Evolutionary conservation across 108 stramenopile species (phyloP).

Genomic region (Nitzschia sp.): DNA sequence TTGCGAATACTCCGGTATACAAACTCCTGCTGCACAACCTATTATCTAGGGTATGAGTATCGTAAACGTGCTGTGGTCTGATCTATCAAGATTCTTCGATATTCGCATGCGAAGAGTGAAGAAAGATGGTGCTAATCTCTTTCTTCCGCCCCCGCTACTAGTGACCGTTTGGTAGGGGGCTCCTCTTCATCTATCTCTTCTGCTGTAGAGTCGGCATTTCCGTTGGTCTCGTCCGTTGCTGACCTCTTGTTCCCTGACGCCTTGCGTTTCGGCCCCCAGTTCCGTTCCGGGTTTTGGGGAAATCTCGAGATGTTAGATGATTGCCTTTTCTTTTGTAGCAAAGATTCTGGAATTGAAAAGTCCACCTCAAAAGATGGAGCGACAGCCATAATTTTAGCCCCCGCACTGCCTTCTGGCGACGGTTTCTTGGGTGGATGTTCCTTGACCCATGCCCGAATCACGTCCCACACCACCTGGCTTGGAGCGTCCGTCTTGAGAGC

Average conservation of each 20-base stretch:
- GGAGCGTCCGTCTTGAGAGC: conserved; percentile 97
- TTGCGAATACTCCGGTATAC: too few relatives aligned
- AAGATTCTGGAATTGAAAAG: conserved; percentile 46
- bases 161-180: too few relatives aligned
- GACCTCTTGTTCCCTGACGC: conserved; percentile 49
- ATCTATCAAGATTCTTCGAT: too few relatives aligned
- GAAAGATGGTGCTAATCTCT: too few relatives aligned
- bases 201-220: too few relatives aligned
- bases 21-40: too few relatives aligned
- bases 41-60: too few relatives aligned
- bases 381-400: conserved; percentile 70
- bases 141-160: too few relatives aligned
- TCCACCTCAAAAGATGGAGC: conserved; percentile 68
- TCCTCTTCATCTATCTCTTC: too few relatives aligned
- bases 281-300: conserved; percentile 80
- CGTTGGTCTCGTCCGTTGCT: not conserved
- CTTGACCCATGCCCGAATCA: conserved; percentile 90
- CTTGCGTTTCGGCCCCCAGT: conserved; percentile 90
- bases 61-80: too few relatives aligned
- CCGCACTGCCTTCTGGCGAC: conserved; percentile 45
- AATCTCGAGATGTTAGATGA: conserved; percentile 52
- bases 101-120: too few relatives aligned
- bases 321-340: conserved; percentile 12
- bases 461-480: conserved; percentile 90
- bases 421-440: conserved; percentile 84